These are phyloP conservation scores for Xanthoparmelia taractica DNA, from an alignment of 495 filamentous ascomycete species.

Conservation along the genomic window DNA sequence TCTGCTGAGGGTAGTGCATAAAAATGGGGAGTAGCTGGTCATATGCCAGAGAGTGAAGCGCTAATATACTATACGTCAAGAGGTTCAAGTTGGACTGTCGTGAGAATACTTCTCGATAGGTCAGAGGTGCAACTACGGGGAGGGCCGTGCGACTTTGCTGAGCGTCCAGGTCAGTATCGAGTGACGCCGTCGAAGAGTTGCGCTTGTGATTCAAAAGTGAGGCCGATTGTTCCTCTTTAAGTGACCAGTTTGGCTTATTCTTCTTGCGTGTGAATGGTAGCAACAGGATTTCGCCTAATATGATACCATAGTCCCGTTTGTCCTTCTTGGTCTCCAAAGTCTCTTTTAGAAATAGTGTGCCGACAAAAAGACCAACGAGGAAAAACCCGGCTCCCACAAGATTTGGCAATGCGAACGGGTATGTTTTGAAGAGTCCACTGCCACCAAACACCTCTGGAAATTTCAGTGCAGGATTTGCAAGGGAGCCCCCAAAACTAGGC, in stretches of 20 bases:
- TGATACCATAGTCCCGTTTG: conserved; percentile 58
- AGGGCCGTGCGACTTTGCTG: conserved; percentile 16
- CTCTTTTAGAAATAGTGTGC: conserved; percentile 69
- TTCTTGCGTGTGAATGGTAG: conserved; percentile 30
- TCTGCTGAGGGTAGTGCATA: conserved; percentile 61
- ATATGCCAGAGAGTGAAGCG: conserved; percentile 67
- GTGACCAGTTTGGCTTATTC: conserved; percentile 20
- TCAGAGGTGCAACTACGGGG: conserved; percentile 34
- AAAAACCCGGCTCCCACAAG: conserved; percentile 65
- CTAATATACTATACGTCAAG: conserved; percentile 63
- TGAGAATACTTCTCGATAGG: conserved; percentile 60
- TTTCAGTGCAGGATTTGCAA: conserved; percentile 66
- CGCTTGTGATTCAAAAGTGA: conserved; percentile 21
- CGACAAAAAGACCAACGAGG: conserved; percentile 60
- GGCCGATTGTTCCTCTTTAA: conserved; percentile 37
- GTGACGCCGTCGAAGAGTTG: conserved; percentile 10
- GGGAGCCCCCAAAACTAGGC: conserved; percentile 75
- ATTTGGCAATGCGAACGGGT: conserved; percentile 79
- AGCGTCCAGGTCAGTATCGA: conserved; percentile 11
- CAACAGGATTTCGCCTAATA: conserved; percentile 48
- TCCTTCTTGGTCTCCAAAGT: conserved; percentile 60
- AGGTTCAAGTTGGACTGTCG: conserved; percentile 70
- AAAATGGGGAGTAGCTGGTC: conserved; percentile 79
- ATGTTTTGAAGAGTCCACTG: conserved; percentile 58
- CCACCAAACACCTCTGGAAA: conserved; percentile 61